phyloP scores from a whole-genome alignment of 2,329 filamentous ascomycete species.

The Calonectria pauciramosa region DNA sequence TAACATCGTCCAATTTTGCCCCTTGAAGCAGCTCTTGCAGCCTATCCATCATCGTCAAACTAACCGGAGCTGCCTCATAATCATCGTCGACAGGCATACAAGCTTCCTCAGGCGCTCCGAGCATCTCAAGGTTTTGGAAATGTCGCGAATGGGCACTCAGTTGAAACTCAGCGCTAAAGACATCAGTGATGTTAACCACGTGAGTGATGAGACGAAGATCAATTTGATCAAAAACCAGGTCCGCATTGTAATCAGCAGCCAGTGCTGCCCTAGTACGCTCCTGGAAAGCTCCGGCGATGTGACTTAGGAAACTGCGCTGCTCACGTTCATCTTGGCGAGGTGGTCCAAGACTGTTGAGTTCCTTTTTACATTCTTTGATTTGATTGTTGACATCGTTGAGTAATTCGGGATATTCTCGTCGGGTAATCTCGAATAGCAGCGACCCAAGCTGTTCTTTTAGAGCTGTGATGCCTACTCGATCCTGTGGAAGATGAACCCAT shows the following conservation, averaged over 20 bases:
- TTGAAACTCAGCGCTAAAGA: background rate
- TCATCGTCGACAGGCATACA: background rate
- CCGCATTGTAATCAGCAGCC: background rate
- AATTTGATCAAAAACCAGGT: background rate
- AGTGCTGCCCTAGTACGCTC: background rate
- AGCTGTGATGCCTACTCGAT: background rate
- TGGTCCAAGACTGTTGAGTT: background rate
- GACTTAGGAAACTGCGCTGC: background rate
- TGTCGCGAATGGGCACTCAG: background rate
- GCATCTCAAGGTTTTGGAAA: background rate
- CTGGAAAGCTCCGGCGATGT: background rate
- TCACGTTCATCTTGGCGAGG: background rate
- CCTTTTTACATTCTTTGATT: background rate
- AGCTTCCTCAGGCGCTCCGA: background rate
- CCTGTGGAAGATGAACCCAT: background rate
- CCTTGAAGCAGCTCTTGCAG: background rate
- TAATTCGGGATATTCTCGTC: background rate
- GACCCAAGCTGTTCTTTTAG: background rate
- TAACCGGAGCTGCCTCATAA: background rate
- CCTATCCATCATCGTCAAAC: background rate
- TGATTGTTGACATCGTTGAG: background rate
- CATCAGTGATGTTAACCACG: background rate
- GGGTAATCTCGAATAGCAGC: background rate
- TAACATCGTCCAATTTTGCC: background rate
- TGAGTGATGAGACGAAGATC: background rate